Conservation (phyloP, 2,329 filamentous ascomycete species). For the Claviceps sp. region DNA sequence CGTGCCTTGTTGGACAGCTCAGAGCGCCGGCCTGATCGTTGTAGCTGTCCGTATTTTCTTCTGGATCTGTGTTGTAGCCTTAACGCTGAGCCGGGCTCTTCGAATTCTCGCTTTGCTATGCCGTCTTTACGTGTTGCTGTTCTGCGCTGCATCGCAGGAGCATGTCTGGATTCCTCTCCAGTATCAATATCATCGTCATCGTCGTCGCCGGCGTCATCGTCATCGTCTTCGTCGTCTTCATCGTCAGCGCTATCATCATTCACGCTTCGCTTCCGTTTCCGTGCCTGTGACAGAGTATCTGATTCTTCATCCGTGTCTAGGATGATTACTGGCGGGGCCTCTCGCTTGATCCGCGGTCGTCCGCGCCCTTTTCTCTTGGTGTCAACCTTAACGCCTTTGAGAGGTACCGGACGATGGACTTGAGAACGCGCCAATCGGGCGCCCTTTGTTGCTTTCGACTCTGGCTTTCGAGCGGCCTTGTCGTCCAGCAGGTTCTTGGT, state of each 20-base stretch:
- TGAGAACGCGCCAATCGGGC: constrained; percentile 9
- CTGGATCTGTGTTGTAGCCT: constrained; percentile 15
- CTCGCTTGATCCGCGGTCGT: constrained; percentile 5
- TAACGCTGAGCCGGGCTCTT: constrained; percentile 11
- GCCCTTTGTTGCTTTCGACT: constrained; percentile 10
- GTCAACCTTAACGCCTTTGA: constrained; percentile 12
- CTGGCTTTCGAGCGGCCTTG: constrained; percentile 20
- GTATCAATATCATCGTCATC: constrained; percentile 4
- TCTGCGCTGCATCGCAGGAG: constrained; percentile 11
- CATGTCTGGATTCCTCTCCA: constrained; percentile 11
- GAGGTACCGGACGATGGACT: constrained; percentile 9
- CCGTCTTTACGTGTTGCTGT: constrained; percentile 11
- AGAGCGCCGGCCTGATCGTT: constrained; percentile 7
- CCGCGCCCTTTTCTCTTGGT: constrained; percentile 13
- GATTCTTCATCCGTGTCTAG: constrained; percentile 8
- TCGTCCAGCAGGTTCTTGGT: constrained; percentile 29
- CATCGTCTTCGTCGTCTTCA: not conserved
- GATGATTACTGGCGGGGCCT: constrained; percentile 9
- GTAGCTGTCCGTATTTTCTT: constrained; percentile 5
- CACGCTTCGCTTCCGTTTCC: constrained; percentile 10
- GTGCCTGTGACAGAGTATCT: constrained; percentile 12
- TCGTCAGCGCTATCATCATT: constrained; percentile 15
- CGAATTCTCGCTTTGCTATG: constrained; percentile 13
- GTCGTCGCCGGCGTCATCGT: constrained; percentile 13
- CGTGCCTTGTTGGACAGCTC: constrained; percentile 19